Evolutionary conservation across 2,329 filamentous ascomycete species (phyloP), one percentile per base, ranked within the genome.

Genomic region (Daldinia eschscholtzii): DNA sequence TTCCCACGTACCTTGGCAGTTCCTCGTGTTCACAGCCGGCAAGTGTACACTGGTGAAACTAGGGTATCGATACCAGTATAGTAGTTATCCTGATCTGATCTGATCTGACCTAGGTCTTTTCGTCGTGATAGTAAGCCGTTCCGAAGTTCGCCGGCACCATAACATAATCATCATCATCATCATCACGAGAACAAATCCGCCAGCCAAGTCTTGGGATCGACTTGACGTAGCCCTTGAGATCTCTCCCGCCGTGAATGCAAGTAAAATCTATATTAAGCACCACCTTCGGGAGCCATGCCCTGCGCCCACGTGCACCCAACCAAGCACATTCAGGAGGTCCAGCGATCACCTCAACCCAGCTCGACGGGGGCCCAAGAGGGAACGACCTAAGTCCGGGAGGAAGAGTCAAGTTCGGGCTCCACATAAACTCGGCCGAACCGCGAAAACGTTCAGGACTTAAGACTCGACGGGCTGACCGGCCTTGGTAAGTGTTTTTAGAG

Each of bases 401-500:
- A 18, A 33, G 20, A 23, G 13, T 30, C 46, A 26, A 52, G 46
- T 33, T 52, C 46, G 46, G 26, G 26, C 28, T 52, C 46, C 46
- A 30, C 15, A 52, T 52, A 52, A 52, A 52, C 46, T 52, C 46
- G 46, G 46, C 46, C 46, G 46, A 52, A 52, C 26, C 46, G 26
- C 46, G 46, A 50, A 3, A 10, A 9, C 30, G 23, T 12, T 50
- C 6, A 10, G 10, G 44, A 42, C 39, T 6, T 33, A 33, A 33
- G 20, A 23, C 20, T 23, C 20, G 42, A 44, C 42, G 12, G 28
- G 44, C 23, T 48, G 44, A 48, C 46, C 26, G 39, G 39, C 39
- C 7, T 42, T 42, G 4, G 39, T 42, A 42, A 42, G 12, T 33
- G 44, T 48, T 10, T 10, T 46, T 9, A 46, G 42, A 23, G 42